These are phyloP conservation scores for Aspergillus sp. DNA, from an alignment of 2,329 filamentous ascomycete species.

Conservation along the genomic window DNA sequence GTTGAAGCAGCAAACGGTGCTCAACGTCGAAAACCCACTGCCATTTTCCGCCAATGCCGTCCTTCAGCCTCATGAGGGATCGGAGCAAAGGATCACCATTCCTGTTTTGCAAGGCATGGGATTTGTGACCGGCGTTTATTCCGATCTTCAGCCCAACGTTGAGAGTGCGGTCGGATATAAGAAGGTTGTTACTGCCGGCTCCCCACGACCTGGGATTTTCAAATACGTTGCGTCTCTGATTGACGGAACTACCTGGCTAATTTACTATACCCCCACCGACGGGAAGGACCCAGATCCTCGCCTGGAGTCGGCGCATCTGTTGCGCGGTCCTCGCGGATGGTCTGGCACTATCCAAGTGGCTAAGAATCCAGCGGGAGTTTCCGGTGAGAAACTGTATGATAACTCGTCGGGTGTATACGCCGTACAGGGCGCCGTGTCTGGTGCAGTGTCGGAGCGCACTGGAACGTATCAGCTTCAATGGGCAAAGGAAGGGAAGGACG, in stretches of 20 bases:
- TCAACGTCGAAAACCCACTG: conserved; percentile 53
- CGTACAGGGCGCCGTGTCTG: conserved; percentile 62
- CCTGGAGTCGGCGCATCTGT: conserved; percentile 63
- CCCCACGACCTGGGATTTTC: conserved; percentile 62
- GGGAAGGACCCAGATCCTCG: conserved; percentile 65
- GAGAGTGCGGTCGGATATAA: conserved; percentile 74
- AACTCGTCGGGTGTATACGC: conserved; percentile 73
- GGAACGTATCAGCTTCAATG: conserved; percentile 76
- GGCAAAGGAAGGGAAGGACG: conserved; percentile 64
- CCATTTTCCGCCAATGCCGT: conserved; percentile 67
- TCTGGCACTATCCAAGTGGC: conserved; percentile 78
- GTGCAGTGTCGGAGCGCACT: conserved; percentile 52
- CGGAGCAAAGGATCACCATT: conserved; percentile 66
- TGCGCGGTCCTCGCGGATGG: conserved; percentile 67
- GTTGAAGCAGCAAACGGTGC: conserved; percentile 59
- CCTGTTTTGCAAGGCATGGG: conserved; percentile 88
- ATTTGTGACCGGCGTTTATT: conserved; percentile 77
- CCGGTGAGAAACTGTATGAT: conserved; percentile 70
- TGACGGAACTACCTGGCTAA: conserved; percentile 72
- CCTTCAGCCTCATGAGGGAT: conserved; percentile 55
- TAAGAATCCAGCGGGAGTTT: conserved; percentile 63
- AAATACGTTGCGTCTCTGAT: conserved; percentile 76
- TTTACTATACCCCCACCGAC: conserved; percentile 68
- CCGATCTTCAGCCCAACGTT: conserved; percentile 67
- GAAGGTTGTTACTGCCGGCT: conserved; percentile 55